Base-by-base conservation (phyloP, 495 filamentous ascomycete genomes). In the Talaromyces proteolyticus region DNA sequence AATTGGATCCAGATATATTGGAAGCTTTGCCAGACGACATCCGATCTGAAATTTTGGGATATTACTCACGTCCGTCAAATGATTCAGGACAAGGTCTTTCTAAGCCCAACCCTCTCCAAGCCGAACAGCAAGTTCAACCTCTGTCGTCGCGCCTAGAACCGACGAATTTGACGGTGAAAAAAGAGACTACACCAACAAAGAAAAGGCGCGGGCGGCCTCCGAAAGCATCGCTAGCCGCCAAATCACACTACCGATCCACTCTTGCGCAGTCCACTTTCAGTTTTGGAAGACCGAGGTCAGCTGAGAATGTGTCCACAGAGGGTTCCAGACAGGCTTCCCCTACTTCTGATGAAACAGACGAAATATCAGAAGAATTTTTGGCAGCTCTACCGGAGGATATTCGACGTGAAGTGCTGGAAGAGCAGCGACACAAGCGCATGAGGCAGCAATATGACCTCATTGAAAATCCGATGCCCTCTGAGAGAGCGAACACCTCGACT, bases 371-470 rank as follows among this genome's bases (percentile, higher is more conserved):
- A 0, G 81, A 81, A 5, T 91, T 93, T 65, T 81, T 96, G 25
- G 80, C 85, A 11, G 89, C 89, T 18, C 69, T 96, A 0, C 91
- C 91, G 0, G 83, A 87, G 48, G 87, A 95, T 45, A 77, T 96
- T 43, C 81, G 88, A 26, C 65, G 64, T 18, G 91, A 96, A 69
- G 75, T 96, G 12, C 62, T 95, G 7, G 81, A 76, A 5, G 84
- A 95, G 56, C 82, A 88, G 50, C 73, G 75, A 10, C 80, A 81
- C 14, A 66, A 74, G 0, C 79, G 75, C 8, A 68, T 82, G 10
- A 60, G 74, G 19, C 73, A 74, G 34, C 67, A 62, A 4, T 56
- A 69, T 14, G 69, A 61, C 21, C 56, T 75, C 23, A 61, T 49
- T 22, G 54, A 51, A 23, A 55, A 1, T 44, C 40, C 47, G 44